These are phyloP conservation scores for Trichoderma sp. DNA, from an alignment of 2,329 filamentous ascomycete genomes.

Conservation along the genomic window DNA sequence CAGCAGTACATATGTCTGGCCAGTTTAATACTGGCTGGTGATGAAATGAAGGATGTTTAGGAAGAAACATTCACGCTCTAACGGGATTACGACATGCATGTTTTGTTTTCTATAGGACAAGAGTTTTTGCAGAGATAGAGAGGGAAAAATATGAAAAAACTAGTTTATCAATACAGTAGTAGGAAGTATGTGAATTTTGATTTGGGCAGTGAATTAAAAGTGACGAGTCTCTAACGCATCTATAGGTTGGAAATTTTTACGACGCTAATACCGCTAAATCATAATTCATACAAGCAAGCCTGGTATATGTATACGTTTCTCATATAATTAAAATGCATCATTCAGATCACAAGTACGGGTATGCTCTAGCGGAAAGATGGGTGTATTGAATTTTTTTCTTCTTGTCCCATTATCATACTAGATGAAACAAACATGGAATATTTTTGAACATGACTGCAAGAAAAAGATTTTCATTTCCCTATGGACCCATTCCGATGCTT, in stretches of 20 bases:
- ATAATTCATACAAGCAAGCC: neutral
- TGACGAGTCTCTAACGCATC: neutral
- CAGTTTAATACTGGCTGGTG: constrained; percentile 6
- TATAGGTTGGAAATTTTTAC: neutral
- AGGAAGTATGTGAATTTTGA: neutral
- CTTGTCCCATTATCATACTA: constrained; percentile 30
- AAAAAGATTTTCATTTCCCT: constrained; percentile 45
- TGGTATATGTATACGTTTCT: neutral
- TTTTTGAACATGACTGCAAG: constrained; percentile 36
- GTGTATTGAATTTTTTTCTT: constrained; percentile 26
- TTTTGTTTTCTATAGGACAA: constrained; percentile 22
- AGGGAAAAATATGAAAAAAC: constrained; percentile 1
- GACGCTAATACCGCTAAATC: neutral
- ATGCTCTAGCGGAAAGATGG: constrained; percentile 2
- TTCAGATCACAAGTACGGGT: neutral
- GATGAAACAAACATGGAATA: constrained; percentile 34
- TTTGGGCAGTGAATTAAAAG: neutral
- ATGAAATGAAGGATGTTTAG: constrained; percentile 26
- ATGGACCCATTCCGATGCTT: constrained; percentile 46
- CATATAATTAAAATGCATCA: neutral
- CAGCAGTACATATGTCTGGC: constrained; percentile 18
- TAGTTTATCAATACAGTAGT: neutral
- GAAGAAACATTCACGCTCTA: constrained; percentile 21
- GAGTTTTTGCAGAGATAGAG: constrained; percentile 18
- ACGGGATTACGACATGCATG: constrained; percentile 28